Evolutionary conservation across 495 filamentous ascomycete species (phyloP), one percentile per base, ranked within the genome.

Genomic region (Clavariopsis aquatica): DNA sequence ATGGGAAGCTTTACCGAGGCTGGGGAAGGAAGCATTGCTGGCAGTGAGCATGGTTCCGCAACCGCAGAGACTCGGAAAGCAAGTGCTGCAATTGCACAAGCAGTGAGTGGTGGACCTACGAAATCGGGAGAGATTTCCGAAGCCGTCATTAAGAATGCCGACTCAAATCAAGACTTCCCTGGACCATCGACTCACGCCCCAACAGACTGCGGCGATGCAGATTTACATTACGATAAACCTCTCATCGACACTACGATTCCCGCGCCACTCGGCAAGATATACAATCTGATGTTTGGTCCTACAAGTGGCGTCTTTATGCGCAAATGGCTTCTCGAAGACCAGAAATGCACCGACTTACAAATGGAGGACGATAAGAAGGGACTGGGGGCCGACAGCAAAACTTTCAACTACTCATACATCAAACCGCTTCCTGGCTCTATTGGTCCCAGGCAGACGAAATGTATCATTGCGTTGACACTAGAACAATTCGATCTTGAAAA

Each of bases 401-500:
- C 83, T 1, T 81, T 93, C 43, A 86, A 77, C 34, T 96, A 87
- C 73, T 88, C 85, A 1, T 99, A 96, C 73, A 96, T 96, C 78
- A 97, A 96, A 72, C 94, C 93, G 12, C 79, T 99, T 10, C 80
- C 83, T 66, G 91, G 80, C 19, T 79, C 89, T 0, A 92, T 99
- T 69, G 94, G 94, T 0, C 94, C 95, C 1, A 96, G 85, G 72
- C 90, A 96, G 76, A 99, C 94, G 26, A 98, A 96, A 73, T 98
- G 95, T 74, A 87, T 95, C 61, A 91, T 89, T 53, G 92, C 85
- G 1, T 90, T 96, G 77, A 87, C 79, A 22, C 70, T 99, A 17
- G 91, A 96, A 59, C 78, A 83, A 52, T 76, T 95, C 55, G 93
- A 99, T 73, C 77, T 96, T 7, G 94, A 99, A 56, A 94, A 92